phyloP scores from a whole-genome alignment of 1,284 basidiomycete species.

The Tilletia indica region DNA sequence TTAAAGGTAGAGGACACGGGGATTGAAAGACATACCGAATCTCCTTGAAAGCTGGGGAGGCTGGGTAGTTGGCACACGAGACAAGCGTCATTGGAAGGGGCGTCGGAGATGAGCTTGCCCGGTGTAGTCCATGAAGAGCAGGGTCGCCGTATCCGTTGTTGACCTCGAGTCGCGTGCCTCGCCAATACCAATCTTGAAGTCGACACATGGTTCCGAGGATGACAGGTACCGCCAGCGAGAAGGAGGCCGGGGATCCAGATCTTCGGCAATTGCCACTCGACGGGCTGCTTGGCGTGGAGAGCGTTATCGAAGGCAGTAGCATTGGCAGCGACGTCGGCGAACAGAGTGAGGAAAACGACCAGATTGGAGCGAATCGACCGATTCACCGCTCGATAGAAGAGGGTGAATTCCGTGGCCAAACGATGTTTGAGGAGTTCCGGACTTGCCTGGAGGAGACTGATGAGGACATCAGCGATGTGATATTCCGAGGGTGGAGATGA shows the following conservation, averaged over 20 bases:
- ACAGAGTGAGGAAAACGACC: conserved; percentile 64
- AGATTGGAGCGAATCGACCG: conserved; percentile 62
- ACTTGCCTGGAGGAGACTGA: conserved; percentile 39
- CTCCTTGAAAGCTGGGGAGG: too few species aligned
- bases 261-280: conserved; percentile 65
- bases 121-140: too few species aligned
- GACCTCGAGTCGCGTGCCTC: too few species aligned
- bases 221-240: conserved; percentile 62
- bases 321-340: conserved; percentile 62
- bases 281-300: conserved; percentile 60
- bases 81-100: too few species aligned
- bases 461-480: conserved; percentile 43
- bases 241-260: conserved; percentile 61
- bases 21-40: conserved; percentile 60
- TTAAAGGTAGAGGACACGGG: too few species aligned
- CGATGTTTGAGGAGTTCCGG: conserved; percentile 32
- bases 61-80: too few species aligned
- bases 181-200: conserved; percentile 59
- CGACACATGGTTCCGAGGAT: conserved; percentile 60
- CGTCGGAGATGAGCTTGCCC: too few species aligned
- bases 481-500: conserved; percentile 35
- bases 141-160: too few species aligned
- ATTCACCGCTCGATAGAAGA: conserved; percentile 29
- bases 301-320: conserved; percentile 63
- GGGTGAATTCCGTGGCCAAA: conserved; percentile 33